Percentiles rank a stretch among this genome's conserved stretches.
phyloP scores from a whole-genome alignment of 2,329 filamentous ascomycete species.

The Zalaria sp. region DNA sequence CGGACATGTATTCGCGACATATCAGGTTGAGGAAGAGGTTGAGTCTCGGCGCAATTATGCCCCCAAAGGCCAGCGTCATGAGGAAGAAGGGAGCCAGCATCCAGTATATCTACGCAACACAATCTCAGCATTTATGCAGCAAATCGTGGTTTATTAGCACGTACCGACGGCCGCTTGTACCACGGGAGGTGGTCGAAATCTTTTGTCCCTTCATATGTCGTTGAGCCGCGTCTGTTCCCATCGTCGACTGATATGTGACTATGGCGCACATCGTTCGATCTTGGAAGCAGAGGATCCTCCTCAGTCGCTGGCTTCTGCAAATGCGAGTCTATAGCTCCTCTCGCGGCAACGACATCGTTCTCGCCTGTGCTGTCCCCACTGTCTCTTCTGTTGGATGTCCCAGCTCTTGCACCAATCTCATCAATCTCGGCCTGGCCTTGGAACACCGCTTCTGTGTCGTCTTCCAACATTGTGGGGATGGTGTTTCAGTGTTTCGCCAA shows the following conservation, averaged over 20 bases:
- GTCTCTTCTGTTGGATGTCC: conserved; percentile 2
- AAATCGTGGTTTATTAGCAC: background rate
- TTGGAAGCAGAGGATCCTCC: conserved; percentile 11
- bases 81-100: conserved; percentile 66
- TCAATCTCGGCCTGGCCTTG: conserved; percentile 19
- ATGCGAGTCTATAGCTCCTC: conserved; percentile 7
- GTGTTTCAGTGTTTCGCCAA: background rate
- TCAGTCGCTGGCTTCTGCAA: conserved; percentile 4
- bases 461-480: conserved; percentile 5
- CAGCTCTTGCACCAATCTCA: conserved; percentile 1
- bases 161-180: conserved; percentile 47
- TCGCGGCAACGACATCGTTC: conserved; percentile 6
- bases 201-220: conserved; percentile 9
- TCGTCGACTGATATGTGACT: conserved; percentile 6
- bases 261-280: conserved; percentile 1
- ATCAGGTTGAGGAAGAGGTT: conserved; percentile 76
- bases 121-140: background rate
- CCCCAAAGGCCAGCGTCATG: conserved; percentile 76
- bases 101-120: conserved; percentile 53
- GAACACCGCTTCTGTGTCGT: conserved; percentile 16
- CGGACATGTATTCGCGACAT: conserved; percentile 68
- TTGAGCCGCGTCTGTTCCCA: conserved; percentile 8
- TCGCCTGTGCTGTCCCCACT: conserved; percentile 1
- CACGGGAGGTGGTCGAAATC: conserved; percentile 50
- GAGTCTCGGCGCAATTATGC: conserved; percentile 70